Evolutionary conservation across 2,329 filamentous ascomycete genomes (phyloP).

Genomic region (Talaromyces sp.): DNA sequence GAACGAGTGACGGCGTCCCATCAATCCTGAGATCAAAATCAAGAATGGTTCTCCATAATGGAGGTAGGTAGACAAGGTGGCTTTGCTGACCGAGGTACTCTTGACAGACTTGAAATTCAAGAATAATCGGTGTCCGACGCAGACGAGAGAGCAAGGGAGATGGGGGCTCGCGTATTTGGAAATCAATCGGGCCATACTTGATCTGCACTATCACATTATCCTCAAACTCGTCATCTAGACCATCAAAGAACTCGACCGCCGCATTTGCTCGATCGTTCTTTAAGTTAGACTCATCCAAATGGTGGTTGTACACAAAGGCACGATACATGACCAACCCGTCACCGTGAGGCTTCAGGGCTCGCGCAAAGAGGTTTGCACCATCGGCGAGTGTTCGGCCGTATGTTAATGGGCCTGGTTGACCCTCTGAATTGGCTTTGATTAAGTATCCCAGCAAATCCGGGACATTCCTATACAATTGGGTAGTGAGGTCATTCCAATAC

Average conservation of each 20-base stretch:
- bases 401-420: conserved; percentile 62
- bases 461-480: conserved; percentile 54
- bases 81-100: conserved; percentile 68
- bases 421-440: conserved; percentile 65
- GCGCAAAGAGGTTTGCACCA: conserved; percentile 64
- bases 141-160: conserved; percentile 59
- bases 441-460: conserved; percentile 66
- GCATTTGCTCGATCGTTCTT: conserved; percentile 64
- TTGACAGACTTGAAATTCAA: conserved; percentile 63
- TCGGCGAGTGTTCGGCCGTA: conserved; percentile 66
- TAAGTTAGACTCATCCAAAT: conserved; percentile 55
- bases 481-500: conserved; percentile 60
- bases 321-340: conserved; percentile 60
- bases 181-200: conserved; percentile 70
- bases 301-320: conserved; percentile 62
- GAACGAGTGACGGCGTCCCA: conserved; percentile 49
- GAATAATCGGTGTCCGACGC: conserved; percentile 44
- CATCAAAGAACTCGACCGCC: conserved; percentile 56
- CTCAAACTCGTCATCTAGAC: conserved; percentile 60
- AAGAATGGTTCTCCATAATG: conserved; percentile 63
- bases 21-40: conserved; percentile 63
- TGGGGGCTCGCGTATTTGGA: conserved; percentile 63
- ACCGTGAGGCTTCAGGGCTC: conserved; percentile 51
- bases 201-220: conserved; percentile 68
- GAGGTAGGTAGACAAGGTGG: conserved; percentile 63